Evolutionary conservation across 1,284 basidiomycete species (phyloP).

Genomic region (Nidula niveotomentosa): DNA sequence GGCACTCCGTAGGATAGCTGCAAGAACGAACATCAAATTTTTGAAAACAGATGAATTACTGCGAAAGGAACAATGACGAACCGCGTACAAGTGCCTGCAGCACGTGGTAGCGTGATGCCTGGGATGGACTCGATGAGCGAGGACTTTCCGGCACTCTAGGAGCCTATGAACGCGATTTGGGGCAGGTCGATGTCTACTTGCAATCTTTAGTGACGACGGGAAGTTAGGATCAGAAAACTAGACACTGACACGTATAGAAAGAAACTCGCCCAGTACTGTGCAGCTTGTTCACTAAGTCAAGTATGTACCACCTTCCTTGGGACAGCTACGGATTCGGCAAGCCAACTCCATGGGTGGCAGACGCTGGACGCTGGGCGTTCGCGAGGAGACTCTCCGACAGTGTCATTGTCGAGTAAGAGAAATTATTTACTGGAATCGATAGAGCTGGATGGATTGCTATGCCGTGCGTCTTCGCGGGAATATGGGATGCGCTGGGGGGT

Average conservation of each 20-base stretch:
- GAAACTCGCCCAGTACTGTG: constrained; percentile 53
- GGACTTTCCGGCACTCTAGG: constrained; percentile 66
- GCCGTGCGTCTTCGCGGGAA: too few relatives aligned
- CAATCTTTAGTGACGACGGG: constrained; percentile 34
- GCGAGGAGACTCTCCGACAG: too few relatives aligned
- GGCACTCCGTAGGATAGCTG: constrained; percentile 75
- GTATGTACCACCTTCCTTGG: constrained; percentile 36
- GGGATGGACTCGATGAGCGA: constrained; percentile 70
- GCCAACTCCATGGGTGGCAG: constrained; percentile 40
- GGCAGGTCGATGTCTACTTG: constrained; percentile 63
- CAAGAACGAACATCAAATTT: too few relatives aligned
- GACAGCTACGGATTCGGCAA: constrained; percentile 40
- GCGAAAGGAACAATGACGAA: constrained; percentile 23
- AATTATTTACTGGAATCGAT: too few relatives aligned
- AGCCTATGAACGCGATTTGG: constrained; percentile 61
- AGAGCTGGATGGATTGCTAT: too few relatives aligned
- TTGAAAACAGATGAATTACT: too few relatives aligned
- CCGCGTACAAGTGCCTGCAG: constrained; percentile 58
- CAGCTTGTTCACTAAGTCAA: constrained; percentile 52
- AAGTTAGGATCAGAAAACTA: not conserved
- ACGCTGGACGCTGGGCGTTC: too few relatives aligned
- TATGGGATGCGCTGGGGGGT: too few relatives aligned
- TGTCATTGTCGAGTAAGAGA: too few relatives aligned
- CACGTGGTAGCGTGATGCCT: constrained; percentile 62
- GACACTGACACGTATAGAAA: not conserved